Evolutionary conservation across 441 rosid genomes (phyloP).

Genomic region (Populus tomentosa): DNA sequence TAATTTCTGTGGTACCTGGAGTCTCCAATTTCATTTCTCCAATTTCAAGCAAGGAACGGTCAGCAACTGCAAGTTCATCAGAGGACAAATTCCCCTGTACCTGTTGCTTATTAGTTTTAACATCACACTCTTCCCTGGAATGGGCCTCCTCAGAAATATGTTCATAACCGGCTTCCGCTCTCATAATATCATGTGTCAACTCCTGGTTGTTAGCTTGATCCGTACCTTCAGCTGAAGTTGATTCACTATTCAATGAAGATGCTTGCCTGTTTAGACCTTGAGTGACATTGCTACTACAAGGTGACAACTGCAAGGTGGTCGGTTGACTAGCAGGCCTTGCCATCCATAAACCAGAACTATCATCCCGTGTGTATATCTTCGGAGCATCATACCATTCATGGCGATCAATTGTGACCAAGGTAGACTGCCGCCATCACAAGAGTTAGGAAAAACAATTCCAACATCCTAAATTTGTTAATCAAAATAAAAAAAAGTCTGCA

Average conservation of each 20-base stretch:
- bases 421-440: conserved; percentile 61
- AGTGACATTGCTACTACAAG: conserved; percentile 27
- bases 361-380: conserved; percentile 85
- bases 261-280: conserved; percentile 25
- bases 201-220: conserved; percentile 47
- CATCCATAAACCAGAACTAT: conserved; percentile 84
- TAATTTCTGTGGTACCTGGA: conserved; percentile 38
- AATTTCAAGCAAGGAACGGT: conserved; percentile 41
- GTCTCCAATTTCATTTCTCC: conserved; percentile 49
- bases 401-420: conserved; percentile 80
- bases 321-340: conserved; percentile 57
- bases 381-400: conserved; percentile 98
- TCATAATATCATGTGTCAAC: conserved; percentile 45
- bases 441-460: not conserved
- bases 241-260: conserved; percentile 33
- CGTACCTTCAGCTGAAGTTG: conserved; percentile 35
- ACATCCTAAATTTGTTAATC: not conserved
- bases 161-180: conserved; percentile 49
- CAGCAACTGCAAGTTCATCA: conserved; percentile 44
- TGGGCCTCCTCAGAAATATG: conserved; percentile 38
- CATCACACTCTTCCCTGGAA: conserved; percentile 46
- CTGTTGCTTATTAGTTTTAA: conserved; percentile 60
- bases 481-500: too few relatives aligned
- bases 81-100: conserved; percentile 42
- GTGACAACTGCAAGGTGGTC: conserved; percentile 28